Evolutionary conservation across 257 asterid species (phyloP).

Genomic region (Solanum pinnatisectum): DNA sequence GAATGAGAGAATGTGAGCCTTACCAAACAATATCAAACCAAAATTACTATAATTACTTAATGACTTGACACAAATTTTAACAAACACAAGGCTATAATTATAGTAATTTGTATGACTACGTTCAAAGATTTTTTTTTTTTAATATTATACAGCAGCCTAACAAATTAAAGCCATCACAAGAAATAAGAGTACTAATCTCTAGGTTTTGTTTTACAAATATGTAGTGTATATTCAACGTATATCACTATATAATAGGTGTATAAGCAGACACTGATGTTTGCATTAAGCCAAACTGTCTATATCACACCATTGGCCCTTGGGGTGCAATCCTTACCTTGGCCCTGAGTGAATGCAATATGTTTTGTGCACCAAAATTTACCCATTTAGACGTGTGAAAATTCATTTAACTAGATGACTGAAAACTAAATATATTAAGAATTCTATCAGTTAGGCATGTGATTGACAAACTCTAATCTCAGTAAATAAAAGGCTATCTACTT

Average conservation of each 20-base stretch:
- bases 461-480: not conserved
- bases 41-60: not conserved
- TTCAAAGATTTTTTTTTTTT: not conserved
- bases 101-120: not conserved
- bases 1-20: not conserved
- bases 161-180: not conserved
- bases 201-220: not conserved
- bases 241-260: not conserved
- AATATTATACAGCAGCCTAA: not conserved
- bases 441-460: not conserved
- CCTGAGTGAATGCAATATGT: rapidly evolving
- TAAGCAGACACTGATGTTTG: not conserved
- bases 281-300: not conserved
- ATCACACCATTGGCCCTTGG: not conserved
- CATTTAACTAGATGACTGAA: not conserved
- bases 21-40: not conserved
- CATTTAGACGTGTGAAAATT: not conserved
- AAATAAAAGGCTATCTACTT: not conserved
- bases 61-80: not conserved
- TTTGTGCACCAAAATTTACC: not conserved
- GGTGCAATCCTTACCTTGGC: not conserved
- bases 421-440: not conserved
- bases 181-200: not conserved
- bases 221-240: not conserved
- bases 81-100: not conserved